Percentiles rank a stretch among this genome's conserved stretches.
phyloP scores from a whole-genome alignment of 331 rosid species.

The Prunus yedoensis region DNA sequence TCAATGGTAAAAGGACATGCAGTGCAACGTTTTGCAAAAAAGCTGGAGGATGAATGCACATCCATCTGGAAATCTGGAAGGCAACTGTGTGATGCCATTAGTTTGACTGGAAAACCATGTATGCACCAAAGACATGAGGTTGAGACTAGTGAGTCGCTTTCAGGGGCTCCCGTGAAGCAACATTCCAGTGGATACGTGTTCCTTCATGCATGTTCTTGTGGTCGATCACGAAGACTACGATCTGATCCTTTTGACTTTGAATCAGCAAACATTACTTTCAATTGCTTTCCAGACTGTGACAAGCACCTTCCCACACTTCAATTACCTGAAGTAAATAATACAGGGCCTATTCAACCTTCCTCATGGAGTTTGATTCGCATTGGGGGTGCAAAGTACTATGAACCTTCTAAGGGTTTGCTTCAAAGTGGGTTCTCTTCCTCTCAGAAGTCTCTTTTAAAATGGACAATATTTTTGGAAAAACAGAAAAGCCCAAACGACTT shows the following conservation, averaged over 20 bases:
- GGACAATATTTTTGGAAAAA: constrained; percentile 62
- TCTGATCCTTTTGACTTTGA: constrained; percentile 89
- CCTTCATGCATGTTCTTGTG: constrained; percentile 93
- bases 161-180: constrained; percentile 36
- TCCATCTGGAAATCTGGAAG: constrained; percentile 86
- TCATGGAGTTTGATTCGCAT: constrained; percentile 85
- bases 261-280: constrained; percentile 59
- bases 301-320: constrained; percentile 70
- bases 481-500: constrained; percentile 38
- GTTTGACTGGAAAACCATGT: constrained; percentile 94
- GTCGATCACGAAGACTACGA: constrained; percentile 65
- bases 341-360: constrained; percentile 55
- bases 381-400: constrained; percentile 85
- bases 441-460: constrained; percentile 68
- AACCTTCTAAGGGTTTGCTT: constrained; percentile 80
- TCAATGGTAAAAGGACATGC: constrained; percentile 86
- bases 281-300: constrained; percentile 76
- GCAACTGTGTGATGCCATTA: constrained; percentile 87
- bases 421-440: constrained; percentile 83
- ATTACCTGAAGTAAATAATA: constrained; percentile 53
- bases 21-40: constrained; percentile 60
- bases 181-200: constrained; percentile 90
- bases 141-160: constrained; percentile 36
- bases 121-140: constrained; percentile 80
- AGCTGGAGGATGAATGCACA: constrained; percentile 80